Base-by-base conservation (phyloP, 345 rosid genomes). In the Mangifera indica region DNA sequence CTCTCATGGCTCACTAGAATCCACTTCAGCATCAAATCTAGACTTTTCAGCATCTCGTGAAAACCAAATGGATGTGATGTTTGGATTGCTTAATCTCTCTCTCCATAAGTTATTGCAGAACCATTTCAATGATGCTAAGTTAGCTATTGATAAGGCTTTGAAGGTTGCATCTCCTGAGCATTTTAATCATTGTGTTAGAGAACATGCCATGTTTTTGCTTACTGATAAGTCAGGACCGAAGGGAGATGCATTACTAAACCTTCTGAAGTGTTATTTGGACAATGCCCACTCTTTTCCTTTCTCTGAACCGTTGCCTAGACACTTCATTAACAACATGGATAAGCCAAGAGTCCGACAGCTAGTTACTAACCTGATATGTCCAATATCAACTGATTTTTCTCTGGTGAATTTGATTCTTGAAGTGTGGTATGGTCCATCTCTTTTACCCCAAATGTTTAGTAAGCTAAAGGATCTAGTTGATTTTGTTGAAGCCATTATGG, bases 1-100 rank as follows among this genome's bases (percentile, higher is more conserved):
- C 48, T 74, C 81, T 51, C 32, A 63, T 29, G 45, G 62, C 72
- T 76, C 74, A 3, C 55, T 59, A 29, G 78, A 76, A 22, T 71
- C 67, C 22, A 69, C 77, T 62, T 78, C 84, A 71, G 75, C 40
- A 56, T 76, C 84, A 70, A 83, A 76, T 75, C 55, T 52, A 20
- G 76, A 72, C 37, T 37, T 69, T 56, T 58, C 75, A 53, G 72
- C 70, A 17, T 45, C 80, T 40, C 48, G 59, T 59, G 71, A 66
- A 7, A 78, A 69, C 63, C 81, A 63, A 76, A 63, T 82, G 60
- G 97, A 95, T 80, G 63, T 66, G 61, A 77, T 89, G 83, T 95
- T 88, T 82, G 93, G 91, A 69, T 86, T 83, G 76, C 87, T 92
- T 49, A 92, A 95, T 85, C 91, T 91, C 66, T 80, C 89, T 72